Base-by-base conservation (phyloP, 139 green algal genomes). In the Chlamydomonas asymmetrica region DNA sequence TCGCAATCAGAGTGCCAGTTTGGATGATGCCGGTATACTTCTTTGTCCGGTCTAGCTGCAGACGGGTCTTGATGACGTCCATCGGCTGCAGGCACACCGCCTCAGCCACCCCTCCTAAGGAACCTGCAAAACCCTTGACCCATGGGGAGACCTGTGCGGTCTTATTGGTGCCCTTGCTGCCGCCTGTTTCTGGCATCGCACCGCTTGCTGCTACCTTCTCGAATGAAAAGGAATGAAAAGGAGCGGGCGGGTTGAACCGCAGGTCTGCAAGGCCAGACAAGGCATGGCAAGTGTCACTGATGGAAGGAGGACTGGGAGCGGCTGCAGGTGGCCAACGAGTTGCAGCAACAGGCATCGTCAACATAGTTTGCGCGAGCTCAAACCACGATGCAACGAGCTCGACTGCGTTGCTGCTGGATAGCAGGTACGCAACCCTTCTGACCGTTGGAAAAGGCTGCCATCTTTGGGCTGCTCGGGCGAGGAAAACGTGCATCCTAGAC, bases 41-140 rank as follows among this genome's bases (percentile, higher is more conserved):
- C 35, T 86, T 83, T 0, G 39, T 38, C 18, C 90, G 88, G 71
- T 98, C 94, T 25, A 98, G 88, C 87, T 98, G 94, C 64, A 98
- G 78, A 25, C 94, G 87, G 23, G 94, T 98, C 85, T 98, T 98
- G 73, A 97, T 93, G 1, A 95, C 88, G 64, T 98, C 94, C 25
- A 98, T 97, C 4, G 94, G 94, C 74, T 98, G 95, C 70, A 98
- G 79, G 63, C 85, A 93, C 63, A 78, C 90, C 13, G 95, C 95
- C 87, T 98, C 95, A 34, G 95, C 84, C 27, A 95, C 79, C n/a
- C 95, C 95, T 39, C 95, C 95, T 32, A 97, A 80, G 10, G 92
- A 97, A 13, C 95, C 95, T 40, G 85, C 79, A 62, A 90, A 88
- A 59, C 85, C 85, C 56, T 87, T 90, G n/a, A 86, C 16, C 5